Percentiles rank a stretch among this genome's conserved stretches.
Evolutionary conservation across 75 land plant genomes (phyloP).

Genomic region (Sequoia sempervirens): DNA sequence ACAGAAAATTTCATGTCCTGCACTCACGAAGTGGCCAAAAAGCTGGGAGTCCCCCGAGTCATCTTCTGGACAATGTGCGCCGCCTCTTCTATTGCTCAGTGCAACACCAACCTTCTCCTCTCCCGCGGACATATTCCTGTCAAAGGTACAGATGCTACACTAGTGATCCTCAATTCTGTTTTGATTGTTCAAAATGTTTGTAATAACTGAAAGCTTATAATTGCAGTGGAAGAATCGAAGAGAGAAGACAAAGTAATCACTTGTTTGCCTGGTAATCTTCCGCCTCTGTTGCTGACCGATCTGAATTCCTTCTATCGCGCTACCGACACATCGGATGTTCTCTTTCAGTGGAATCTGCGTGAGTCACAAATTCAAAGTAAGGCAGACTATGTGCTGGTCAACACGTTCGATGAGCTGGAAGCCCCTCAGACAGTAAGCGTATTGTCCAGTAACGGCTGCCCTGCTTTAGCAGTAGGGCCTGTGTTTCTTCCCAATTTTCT

Average conservation of each 20-base stretch:
- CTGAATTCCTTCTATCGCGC: background rate
- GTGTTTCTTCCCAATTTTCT: no score
- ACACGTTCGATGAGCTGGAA: slow-evolving; percentile 15
- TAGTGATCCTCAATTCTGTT: background rate
- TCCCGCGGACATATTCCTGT: background rate
- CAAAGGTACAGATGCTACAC: background rate
- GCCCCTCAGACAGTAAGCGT: background rate
- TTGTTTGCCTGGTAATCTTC: background rate
- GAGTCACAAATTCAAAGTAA: background rate
- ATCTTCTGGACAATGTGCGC: background rate
- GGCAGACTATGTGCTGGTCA: slow-evolving; percentile 7
- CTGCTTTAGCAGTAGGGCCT: background rate
- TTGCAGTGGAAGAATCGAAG: background rate
- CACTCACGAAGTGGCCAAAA: background rate
- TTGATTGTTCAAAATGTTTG: background rate
- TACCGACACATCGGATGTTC: background rate
- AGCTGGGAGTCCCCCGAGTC: background rate
- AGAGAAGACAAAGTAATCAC: background rate
- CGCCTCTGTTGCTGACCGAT: background rate
- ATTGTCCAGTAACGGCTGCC: background rate
- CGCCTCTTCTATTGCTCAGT: background rate
- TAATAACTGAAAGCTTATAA: background rate
- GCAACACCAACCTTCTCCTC: background rate
- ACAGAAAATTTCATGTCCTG: background rate
- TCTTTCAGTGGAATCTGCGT: background rate